These are phyloP conservation scores for Colletotrichum destructivum DNA, from an alignment of 2,329 filamentous ascomycete genomes.

Conservation along the genomic window DNA sequence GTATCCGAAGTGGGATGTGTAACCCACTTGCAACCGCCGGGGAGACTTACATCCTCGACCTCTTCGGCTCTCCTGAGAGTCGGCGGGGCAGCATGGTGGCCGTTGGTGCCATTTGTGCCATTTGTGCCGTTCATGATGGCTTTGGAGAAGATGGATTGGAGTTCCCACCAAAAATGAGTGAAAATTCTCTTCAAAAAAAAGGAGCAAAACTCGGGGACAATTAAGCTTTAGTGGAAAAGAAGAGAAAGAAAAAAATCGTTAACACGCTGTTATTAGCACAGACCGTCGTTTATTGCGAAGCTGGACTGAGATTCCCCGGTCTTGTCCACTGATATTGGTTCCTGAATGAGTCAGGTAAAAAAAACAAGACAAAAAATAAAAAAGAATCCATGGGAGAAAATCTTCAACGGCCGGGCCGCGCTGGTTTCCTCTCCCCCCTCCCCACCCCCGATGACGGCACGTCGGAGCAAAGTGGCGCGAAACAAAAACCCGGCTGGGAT, in stretches of 20 bases:
- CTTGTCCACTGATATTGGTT: neutral
- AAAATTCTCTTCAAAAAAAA: conserved; percentile 21
- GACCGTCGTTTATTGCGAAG: neutral
- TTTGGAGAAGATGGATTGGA: neutral
- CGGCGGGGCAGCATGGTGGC: conserved; percentile 25
- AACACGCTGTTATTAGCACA: neutral
- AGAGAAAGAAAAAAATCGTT: too few relatives aligned
- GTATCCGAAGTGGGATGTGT: neutral
- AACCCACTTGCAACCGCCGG: neutral
- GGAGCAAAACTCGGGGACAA: neutral
- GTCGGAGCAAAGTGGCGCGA: conserved; percentile 36
- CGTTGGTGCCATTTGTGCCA: conserved; percentile 36
- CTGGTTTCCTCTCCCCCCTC: too few relatives aligned
- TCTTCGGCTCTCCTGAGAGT: conserved; percentile 58
- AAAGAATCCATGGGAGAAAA: conserved; percentile 10
- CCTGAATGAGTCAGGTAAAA: neutral
- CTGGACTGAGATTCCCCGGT: neutral
- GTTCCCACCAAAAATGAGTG: neutral
- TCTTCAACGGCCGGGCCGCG: conserved; percentile 14
- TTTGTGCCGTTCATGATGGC: conserved; percentile 38
- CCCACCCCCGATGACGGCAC: conserved; percentile 31
- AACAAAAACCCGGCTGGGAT: conserved; percentile 6
- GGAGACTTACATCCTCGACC: conserved; percentile 60
- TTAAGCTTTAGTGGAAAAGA: neutral
- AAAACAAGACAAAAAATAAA: too few relatives aligned